Base-by-base conservation (phyloP, 2,329 filamentous ascomycete genomes). In the Raffaelea ambrosiae region DNA sequence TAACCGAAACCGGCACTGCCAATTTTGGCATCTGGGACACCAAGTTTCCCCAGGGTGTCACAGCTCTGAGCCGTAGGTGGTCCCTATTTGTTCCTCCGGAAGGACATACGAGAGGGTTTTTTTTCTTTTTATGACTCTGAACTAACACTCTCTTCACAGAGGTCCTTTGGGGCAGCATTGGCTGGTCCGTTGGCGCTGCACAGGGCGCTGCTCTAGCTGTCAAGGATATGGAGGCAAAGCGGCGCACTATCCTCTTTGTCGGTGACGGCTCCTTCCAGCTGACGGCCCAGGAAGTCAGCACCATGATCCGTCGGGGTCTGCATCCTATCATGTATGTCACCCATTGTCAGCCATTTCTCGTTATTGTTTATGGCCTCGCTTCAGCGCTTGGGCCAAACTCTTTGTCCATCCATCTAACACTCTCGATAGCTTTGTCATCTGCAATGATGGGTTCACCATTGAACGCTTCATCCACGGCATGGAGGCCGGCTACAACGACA, bases 11-110 rank as follows among this genome's bases (percentile, higher is more conserved):
- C 2, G 89, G 88, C 36, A 95, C 89, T 0, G 74, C 88, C 49
- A 91, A 89, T 67, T 91, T 94, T 62, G 89, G 89, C 48, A 86
- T 93, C 58, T 88, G 86, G 79, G 86, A 90, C 49, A 90, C 88
- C 4, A 77, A 78, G 39, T 93, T 95, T 68, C 88, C 88, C 0
- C 62, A 71, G 3, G 74, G 77, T n/a, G 85, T 90, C n/a, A 87
- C 78, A 8, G 53, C 51, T 3, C 48, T 56, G 18, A 56, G 53
- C 48, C 54, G 86, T 89, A 60, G 83, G 75, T 49, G n/a, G n/a
- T n/a, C n/a, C n/a, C n/a, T n/a, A n/a, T 29, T 29, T 29, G 26
- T 29, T 29, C n/a, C n/a, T n/a, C n/a, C n/a, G 26, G 13, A 29
- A 29, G 26, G 26, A 29, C 26, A n/a, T n/a, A n/a, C n/a, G n/a